These are phyloP conservation scores for Xylaria sp. DNA, from an alignment of 495 filamentous ascomycete genomes.

Conservation along the genomic window DNA sequence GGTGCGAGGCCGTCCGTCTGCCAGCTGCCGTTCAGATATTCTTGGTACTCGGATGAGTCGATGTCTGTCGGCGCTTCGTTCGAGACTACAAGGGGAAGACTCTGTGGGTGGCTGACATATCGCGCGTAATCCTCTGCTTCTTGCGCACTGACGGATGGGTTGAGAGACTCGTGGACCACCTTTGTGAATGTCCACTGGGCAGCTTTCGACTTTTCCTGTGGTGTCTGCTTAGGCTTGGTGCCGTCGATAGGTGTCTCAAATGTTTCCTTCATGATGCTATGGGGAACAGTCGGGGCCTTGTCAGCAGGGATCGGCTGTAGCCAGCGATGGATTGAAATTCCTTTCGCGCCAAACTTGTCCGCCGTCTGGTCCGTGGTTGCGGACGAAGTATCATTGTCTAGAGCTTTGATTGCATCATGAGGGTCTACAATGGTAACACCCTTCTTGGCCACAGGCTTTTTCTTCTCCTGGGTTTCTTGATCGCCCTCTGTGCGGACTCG, in stretches of 20 bases:
- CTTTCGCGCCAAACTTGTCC: constrained; percentile 43
- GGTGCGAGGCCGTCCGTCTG: constrained; percentile 45
- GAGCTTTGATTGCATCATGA: constrained; percentile 46
- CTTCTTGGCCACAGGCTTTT: constrained; percentile 56
- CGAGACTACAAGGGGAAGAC: constrained; percentile 84
- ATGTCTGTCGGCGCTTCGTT: constrained; percentile 64
- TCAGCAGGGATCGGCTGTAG: constrained; percentile 53
- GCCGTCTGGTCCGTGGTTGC: constrained; percentile 47
- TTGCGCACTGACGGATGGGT: constrained; percentile 72
- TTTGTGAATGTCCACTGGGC: constrained; percentile 89
- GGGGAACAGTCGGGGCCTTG: constrained; percentile 44
- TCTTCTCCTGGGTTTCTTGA: constrained; percentile 56
- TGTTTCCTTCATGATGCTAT: constrained; percentile 57
- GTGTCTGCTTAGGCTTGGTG: constrained; percentile 48
- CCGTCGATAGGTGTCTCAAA: constrained; percentile 34
- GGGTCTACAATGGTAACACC: constrained; percentile 68
- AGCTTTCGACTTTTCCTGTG: constrained; percentile 69
- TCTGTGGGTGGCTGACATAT: constrained; percentile 92
- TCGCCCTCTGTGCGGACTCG: constrained; percentile 68
- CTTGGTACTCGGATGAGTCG: constrained; percentile 69
- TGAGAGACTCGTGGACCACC: constrained; percentile 77
- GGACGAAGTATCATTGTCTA: constrained; percentile 47
- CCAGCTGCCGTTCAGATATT: constrained; percentile 71
- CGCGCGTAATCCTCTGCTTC: constrained; percentile 87
- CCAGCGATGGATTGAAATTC: constrained; percentile 60